Evolutionary conservation across 495 filamentous ascomycete species (phyloP), one percentile per base, ranked within the genome.

Genomic region (Oidiodendron maius): DNA sequence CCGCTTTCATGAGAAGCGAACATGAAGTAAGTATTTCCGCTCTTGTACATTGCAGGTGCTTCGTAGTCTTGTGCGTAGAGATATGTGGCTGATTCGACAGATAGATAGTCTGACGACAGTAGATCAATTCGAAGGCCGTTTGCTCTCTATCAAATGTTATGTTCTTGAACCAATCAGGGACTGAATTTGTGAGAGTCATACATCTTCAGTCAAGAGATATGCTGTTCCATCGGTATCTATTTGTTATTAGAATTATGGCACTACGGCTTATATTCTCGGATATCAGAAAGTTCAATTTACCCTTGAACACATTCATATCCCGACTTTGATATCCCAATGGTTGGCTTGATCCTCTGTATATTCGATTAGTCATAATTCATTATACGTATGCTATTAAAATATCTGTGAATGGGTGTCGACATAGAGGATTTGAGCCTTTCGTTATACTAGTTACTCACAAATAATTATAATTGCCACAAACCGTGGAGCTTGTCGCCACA

Each of bases 161-260:
- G 17, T 13, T 1, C 11, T 38, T 20, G n/a, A 20, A 26, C 16
- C 1, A 21, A 36, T 18, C 18, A 13, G 18, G 6, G 11, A 32
- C 4, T 21, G 12, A 40, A n/a, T n/a, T n/a, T 28, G 25, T 15
- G 26, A 17, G 43, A n/a, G 5, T 63, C 63, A 20, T 47, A 75
- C 77, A 55, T 86, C 82, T 60, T 86, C 82, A 0, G 74, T 76
- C 12, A 86, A 49, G 25, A 86, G 60, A 61, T 85, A 86, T 0
- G 58, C 80, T 8, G 67, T 69, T 0, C 80, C 82, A 51, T 85
- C 80, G 41, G 67, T 63, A 53, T 74, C 62, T 52, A 22, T 2
- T 21, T 13, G 6, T 2, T 17, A 25, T 37, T 22, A 34, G 28
- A 6, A 13, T n/a, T 18, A 32, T 32, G 8, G 8, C 28, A 32